Evolutionary conservation across 768 basidiomycete species (phyloP).

Genomic region (Rhodocollybia butyracea): DNA sequence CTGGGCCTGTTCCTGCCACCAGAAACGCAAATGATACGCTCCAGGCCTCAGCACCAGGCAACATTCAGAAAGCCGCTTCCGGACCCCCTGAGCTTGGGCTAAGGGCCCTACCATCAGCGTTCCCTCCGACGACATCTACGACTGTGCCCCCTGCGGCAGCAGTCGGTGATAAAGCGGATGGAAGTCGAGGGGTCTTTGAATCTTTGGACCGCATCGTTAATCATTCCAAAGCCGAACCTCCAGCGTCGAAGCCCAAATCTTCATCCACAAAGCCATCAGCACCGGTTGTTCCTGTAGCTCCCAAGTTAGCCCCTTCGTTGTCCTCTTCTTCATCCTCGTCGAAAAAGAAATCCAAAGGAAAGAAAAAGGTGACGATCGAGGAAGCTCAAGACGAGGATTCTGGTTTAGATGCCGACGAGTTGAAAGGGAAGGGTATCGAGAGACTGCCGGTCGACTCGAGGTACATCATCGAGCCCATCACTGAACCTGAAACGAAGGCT

Average conservation of each 20-base stretch:
- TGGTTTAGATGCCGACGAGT: background rate
- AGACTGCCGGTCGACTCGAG: slow-evolving; percentile 2
- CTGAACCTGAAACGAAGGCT: background rate
- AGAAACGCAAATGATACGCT: background rate
- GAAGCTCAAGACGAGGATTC: slow-evolving; percentile 4
- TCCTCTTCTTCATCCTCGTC: slow-evolving; percentile 1
- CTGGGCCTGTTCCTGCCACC: background rate
- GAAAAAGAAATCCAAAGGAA: slow-evolving; percentile 7
- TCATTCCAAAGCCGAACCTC: background rate
- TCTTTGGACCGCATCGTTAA: too few relatives aligned
- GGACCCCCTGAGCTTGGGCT: background rate
- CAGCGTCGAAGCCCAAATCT: background rate
- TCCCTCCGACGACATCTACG: background rate
- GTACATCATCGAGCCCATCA: slow-evolving; percentile 5
- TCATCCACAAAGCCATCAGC: background rate
- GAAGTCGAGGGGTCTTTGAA: background rate
- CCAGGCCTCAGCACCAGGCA: background rate
- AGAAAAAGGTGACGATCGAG: slow-evolving; percentile 10
- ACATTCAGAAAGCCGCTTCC: background rate
- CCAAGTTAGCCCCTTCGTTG: too few relatives aligned
- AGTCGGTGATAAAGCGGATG: background rate
- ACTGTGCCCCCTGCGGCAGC: background rate
- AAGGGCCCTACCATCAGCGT: background rate
- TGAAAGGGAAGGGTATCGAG: background rate
- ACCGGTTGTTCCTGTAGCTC: background rate